Conservation (phyloP, 2,329 filamentous ascomycete genomes). For the Verticillium nubilum region DNA sequence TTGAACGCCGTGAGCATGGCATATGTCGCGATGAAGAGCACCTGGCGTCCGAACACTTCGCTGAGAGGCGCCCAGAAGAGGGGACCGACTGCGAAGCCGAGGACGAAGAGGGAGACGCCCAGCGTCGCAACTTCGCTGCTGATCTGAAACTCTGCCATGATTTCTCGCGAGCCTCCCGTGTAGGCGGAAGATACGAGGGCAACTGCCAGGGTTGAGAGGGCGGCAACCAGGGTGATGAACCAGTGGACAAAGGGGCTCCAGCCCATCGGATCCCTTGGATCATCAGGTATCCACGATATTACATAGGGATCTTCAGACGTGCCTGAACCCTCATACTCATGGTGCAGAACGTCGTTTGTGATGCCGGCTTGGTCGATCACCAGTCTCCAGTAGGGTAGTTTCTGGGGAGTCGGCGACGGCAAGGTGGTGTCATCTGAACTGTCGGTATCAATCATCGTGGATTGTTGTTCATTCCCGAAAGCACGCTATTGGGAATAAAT, state of each 20-base stretch:
- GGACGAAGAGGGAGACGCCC: conserved; percentile 39
- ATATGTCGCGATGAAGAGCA: conserved; percentile 55
- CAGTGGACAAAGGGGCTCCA: conserved; percentile 50
- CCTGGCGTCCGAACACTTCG: conserved; percentile 55
- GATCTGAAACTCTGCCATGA: conserved; percentile 46
- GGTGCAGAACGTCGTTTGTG: conserved; percentile 43
- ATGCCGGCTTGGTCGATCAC: conserved; percentile 47
- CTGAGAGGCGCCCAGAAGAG: conserved; percentile 59
- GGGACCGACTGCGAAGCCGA: conserved; percentile 53
- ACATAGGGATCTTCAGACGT: conserved; percentile 58
- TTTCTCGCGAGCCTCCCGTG: conserved; percentile 44
- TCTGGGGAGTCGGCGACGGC: no score
- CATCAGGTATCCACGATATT: conserved; percentile 58
- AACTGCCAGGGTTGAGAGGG: conserved; percentile 57
- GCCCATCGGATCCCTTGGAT: conserved; percentile 57
- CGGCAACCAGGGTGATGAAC: conserved; percentile 53
- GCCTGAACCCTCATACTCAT: conserved; percentile 49
- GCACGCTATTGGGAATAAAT: no score
- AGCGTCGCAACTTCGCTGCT: conserved; percentile 36
- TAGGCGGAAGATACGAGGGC: conserved; percentile 60
- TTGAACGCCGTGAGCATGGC: conserved; percentile 54
- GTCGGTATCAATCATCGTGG: no score
- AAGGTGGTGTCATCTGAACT: no score
- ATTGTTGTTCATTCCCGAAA: no score
- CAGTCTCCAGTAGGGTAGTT: conserved; percentile 25